Evolutionary conservation across 1,139 yeast genomes (phyloP), one percentile per base, ranked within the genome.

Genomic region (Diutina rugosa): DNA sequence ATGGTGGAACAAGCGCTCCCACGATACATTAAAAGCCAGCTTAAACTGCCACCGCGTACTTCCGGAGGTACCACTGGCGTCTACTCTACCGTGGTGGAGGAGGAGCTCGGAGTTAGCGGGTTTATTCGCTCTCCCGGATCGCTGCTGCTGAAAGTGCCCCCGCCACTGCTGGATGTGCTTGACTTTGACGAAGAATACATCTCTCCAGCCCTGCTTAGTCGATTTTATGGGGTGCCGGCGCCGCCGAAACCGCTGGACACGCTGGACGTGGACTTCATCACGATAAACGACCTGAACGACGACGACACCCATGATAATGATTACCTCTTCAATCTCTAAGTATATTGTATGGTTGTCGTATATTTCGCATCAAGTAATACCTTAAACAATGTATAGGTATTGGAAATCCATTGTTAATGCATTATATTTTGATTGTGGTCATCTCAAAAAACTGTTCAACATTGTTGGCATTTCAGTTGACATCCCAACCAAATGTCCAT

Each of bases 141-240:
- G n/a, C 38, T 38, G 6, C 46, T 21, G 16, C 18, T 9, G 26
- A 28, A 28, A 12, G 29, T 18, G 16, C 53, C 28, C 29, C 53
- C 12, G 14, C 26, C 21, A 8, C 48, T 46, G 28, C 48, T 46
- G 18, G 18, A 49, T 18, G 16, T 18, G 5, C 53, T 49, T 32
- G 53, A 49, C n/a, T 49, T 49, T 32, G 53, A 49, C 32, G 53
- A 49, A 18, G 53, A 49, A 21, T 49, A 49, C 28, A 49, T 49
- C 18, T 38, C 21, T 2, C 53, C 53, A 12, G 53, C 41, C 6
- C 32, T 38, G 44, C 32, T 49, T 32, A 6, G 41, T 4, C 16
- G 35, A 9, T 32, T 29, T 10, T 48, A 30, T 18, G 41, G 44
- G 6, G 21, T 44, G 46, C 18, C 46, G 21, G 21, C 16, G 9